A percentile compares a stretch with the other conserved stretches of the same genome.
Conservation (phyloP, 179 eudicot species). For the Nepenthes alata region DNA sequence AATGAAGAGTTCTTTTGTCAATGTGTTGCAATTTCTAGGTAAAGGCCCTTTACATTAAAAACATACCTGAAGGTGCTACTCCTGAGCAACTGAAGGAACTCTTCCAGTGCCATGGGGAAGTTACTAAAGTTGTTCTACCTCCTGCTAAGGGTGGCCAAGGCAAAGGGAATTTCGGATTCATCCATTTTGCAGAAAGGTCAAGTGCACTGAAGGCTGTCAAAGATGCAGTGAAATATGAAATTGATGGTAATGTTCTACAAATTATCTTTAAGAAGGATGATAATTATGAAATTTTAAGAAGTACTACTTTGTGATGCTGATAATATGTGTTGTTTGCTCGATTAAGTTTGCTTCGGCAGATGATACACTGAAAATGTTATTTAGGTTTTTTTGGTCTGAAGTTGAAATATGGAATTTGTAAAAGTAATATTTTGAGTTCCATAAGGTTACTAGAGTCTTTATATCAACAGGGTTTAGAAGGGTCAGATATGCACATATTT, state of each 20-base stretch:
- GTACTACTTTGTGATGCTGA: too few species aligned
- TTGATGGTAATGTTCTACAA: conserved; percentile 47
- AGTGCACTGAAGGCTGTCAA: conserved; percentile 92
- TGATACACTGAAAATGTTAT: too few species aligned
- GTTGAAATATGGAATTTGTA: too few species aligned
- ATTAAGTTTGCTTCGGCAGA: too few species aligned
- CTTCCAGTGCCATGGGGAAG: conserved; percentile 94
- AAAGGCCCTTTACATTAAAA: conserved; percentile 94
- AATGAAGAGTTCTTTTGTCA: too few species aligned
- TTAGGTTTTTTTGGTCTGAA: too few species aligned
- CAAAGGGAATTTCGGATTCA: conserved; percentile 86
- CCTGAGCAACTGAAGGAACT: conserved; percentile 80
- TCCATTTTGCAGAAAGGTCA: conserved; percentile 87
- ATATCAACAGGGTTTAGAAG: too few species aligned
- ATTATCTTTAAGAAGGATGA: not conserved
- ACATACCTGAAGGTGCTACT: conserved; percentile 76
- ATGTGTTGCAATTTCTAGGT: conserved; percentile 32
- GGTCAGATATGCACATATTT: too few species aligned
- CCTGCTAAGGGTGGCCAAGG: conserved; percentile 81
- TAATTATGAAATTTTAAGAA: not conserved
- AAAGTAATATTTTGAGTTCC: too few species aligned
- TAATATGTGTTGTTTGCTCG: too few species aligned
- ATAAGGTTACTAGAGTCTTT: too few species aligned
- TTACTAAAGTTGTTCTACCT: conserved; percentile 87
- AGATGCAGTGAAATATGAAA: conserved; percentile 78